Evolutionary conservation across 768 basidiomycete genomes (phyloP).

Genomic region (Russula virescens): DNA sequence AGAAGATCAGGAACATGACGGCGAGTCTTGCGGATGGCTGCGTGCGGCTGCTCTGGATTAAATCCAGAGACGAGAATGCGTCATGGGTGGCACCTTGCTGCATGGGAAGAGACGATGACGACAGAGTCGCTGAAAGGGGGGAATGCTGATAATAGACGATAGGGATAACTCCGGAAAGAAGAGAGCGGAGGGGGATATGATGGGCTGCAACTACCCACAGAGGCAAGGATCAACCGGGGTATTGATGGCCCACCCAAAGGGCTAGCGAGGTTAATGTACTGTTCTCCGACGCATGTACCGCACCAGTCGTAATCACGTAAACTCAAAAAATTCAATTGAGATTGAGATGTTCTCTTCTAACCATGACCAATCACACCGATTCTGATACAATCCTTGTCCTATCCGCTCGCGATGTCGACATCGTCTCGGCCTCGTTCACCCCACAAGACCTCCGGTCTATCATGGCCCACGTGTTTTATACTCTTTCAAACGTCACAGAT

Average conservation of each 20-base stretch:
- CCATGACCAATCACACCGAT: too few relatives aligned
- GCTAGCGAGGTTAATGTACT: too few relatives aligned
- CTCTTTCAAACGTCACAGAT: background rate
- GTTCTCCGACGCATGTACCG: conserved; percentile 5
- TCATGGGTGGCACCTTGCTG: background rate
- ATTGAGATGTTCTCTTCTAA: too few relatives aligned
- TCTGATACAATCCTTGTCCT: conserved; percentile 49
- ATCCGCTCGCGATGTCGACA: conserved; percentile 51
- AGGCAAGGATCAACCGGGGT: background rate
- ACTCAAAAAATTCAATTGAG: too few relatives aligned
- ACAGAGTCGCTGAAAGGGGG: background rate
- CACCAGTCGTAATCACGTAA: conserved; percentile 3
- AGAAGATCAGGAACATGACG: conserved; percentile 48
- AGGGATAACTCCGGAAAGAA: background rate
- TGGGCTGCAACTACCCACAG: too few relatives aligned
- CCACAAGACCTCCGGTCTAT: conserved; percentile 36
- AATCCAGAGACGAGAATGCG: background rate
- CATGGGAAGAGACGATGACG: background rate
- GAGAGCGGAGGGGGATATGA: too few relatives aligned
- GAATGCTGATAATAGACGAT: background rate
- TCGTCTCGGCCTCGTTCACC: conserved; percentile 40
- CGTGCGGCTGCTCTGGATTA: background rate
- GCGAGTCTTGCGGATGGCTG: conserved; percentile 6
- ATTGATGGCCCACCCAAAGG: too few relatives aligned
- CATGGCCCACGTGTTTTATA: conserved; percentile 24